Evolutionary conservation across 257 asterid genomes (phyloP).

Genomic region (Solanum rostratum): DNA sequence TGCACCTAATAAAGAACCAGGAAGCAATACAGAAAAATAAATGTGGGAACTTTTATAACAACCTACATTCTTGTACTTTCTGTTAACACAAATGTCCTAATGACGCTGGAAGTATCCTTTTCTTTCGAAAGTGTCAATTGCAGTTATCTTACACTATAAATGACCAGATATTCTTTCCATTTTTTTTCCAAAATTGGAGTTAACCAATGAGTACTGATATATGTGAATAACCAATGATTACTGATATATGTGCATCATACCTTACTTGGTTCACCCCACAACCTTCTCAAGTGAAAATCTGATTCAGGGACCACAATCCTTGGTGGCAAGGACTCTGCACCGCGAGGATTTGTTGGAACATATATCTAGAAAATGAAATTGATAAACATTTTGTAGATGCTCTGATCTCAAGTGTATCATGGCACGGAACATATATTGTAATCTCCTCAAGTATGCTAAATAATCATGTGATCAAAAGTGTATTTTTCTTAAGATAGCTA

Average conservation of each 20-base stretch:
- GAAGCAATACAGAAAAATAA: background rate
- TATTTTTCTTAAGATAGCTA: too few relatives aligned
- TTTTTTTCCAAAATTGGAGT: background rate
- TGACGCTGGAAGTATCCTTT: background rate
- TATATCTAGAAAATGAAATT: slow-evolving; percentile 36
- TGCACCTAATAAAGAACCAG: background rate
- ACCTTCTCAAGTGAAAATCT: slow-evolving; percentile 73
- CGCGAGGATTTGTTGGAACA: slow-evolving; percentile 90
- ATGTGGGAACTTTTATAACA: background rate
- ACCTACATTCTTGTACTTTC: background rate
- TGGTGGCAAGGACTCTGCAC: slow-evolving; percentile 92
- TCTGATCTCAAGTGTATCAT: background rate
- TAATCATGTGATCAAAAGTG: background rate
- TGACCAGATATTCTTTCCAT: background rate
- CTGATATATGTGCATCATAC: slow-evolving; percentile 16
- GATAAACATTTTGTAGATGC: background rate
- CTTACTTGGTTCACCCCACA: slow-evolving; percentile 98
- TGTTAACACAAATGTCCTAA: background rate
- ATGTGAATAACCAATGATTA: background rate
- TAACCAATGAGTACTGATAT: background rate
- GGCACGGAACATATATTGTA: background rate
- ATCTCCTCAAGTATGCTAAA: background rate
- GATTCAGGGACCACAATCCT: slow-evolving; percentile 86
- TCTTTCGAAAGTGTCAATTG: background rate
- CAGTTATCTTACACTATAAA: background rate